Conservation (phyloP, 192 early-diverging fungal genomes). For the Anaeromyces robustus region DNA sequence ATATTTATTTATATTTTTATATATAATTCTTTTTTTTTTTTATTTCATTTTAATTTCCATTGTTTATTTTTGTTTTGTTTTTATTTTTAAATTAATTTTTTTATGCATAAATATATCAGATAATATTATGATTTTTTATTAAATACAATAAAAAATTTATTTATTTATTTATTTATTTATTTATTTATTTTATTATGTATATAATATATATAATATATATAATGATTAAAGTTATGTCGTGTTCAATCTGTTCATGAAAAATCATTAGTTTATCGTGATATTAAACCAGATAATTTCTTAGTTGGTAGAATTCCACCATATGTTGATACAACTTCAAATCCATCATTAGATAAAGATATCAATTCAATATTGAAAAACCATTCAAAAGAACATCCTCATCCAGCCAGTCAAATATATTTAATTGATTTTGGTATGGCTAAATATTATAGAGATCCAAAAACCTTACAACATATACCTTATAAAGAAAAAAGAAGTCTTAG, state of each 20-base stretch:
- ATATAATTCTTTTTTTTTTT: too few species aligned
- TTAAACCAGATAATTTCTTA: slow-evolving; percentile 98
- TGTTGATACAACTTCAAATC: not conserved
- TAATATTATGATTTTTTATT: too few species aligned
- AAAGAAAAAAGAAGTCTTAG: slow-evolving; percentile 85
- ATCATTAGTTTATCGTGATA: slow-evolving; percentile 92
- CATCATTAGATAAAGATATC: slow-evolving; percentile 17
- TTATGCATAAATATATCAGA: too few species aligned
- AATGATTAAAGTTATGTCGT: slow-evolving; percentile 15
- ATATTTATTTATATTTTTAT: too few species aligned
- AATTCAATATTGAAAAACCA: slow-evolving; percentile 29
- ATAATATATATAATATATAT: too few species aligned
- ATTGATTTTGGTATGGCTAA: slow-evolving; percentile 99
- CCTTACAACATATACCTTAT: slow-evolving; percentile 94
- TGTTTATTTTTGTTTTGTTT: too few species aligned
- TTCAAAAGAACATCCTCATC: slow-evolving; percentile 33
- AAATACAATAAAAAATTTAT: too few species aligned
- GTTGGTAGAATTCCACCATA: slow-evolving; percentile 53
- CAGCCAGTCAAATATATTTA: slow-evolving; percentile 56
- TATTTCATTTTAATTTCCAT: too few species aligned
- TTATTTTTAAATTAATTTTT: too few species aligned
- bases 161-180: slow-evolving; percentile 1
- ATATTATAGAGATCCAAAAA: slow-evolving; percentile 89
- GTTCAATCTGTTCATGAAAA: slow-evolving; percentile 89
- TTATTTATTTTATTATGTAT: not conserved